Conservation (phyloP, 1,284 basidiomycete genomes). For the Cryptococcus floricola region DNA sequence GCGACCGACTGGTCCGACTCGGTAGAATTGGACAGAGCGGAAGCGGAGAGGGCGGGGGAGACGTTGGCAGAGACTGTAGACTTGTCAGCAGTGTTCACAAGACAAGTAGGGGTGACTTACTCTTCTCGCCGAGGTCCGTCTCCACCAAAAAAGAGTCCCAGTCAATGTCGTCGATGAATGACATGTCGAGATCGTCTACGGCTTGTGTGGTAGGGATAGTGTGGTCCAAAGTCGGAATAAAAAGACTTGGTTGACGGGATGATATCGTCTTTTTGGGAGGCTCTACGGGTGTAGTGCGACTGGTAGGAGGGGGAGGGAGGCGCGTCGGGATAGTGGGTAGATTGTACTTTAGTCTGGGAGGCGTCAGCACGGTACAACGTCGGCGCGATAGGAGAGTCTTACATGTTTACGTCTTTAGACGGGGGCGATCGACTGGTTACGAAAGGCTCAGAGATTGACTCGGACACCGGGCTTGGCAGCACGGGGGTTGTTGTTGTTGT, state of each 20-base stretch:
- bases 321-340: slow-evolving; percentile 12
- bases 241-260: slow-evolving; percentile 17
- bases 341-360: not conserved
- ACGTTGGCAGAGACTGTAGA: slow-evolving; percentile 2
- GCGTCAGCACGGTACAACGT: not conserved
- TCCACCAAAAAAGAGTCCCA: slow-evolving; percentile 35
- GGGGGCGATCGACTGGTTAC: slow-evolving; percentile 5
- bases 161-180: slow-evolving; percentile 21
- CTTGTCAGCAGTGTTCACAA: not conserved
- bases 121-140: slow-evolving; percentile 17
- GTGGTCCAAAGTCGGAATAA: slow-evolving; percentile 12
- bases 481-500: slow-evolving; percentile 10
- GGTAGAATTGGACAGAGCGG: slow-evolving; percentile 23
- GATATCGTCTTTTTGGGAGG: slow-evolving; percentile 9
- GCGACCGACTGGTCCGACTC: slow-evolving; percentile 36
- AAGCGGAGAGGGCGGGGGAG: slow-evolving; percentile 10
- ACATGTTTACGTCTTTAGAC: slow-evolving; percentile 15
- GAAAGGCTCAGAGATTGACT: slow-evolving; percentile 14
- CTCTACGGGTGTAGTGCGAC: slow-evolving; percentile 11
- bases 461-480: slow-evolving; percentile 16
- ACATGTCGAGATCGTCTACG: slow-evolving; percentile 1
- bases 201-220: slow-evolving; percentile 2
- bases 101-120: not conserved
- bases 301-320: slow-evolving; percentile 15
- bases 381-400: not conserved